These are phyloP conservation scores for Plenodomus tracheiphilus DNA, from an alignment of 2,329 filamentous ascomycete species.

Conservation along the genomic window DNA sequence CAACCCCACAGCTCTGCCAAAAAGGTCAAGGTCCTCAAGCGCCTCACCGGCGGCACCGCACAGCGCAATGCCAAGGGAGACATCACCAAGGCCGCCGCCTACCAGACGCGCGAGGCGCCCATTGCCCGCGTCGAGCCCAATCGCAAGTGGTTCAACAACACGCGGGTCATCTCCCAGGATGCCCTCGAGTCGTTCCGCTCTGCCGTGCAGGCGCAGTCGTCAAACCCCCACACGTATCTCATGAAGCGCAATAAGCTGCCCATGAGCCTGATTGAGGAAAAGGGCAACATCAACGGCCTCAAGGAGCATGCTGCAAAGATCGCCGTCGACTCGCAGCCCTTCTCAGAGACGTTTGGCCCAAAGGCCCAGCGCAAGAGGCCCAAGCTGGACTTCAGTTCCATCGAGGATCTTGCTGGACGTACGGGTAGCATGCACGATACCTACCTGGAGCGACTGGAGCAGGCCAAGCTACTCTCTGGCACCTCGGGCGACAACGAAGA, in stretches of 20 bases:
- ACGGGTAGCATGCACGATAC: constrained; percentile 78
- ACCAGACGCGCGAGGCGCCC: constrained; percentile 80
- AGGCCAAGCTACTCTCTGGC: constrained; percentile 76
- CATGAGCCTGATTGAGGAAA: constrained; percentile 88
- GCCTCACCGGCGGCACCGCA: constrained; percentile 85
- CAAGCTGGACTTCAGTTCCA: constrained; percentile 80
- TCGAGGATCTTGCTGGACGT: constrained; percentile 79
- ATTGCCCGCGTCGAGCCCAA: constrained; percentile 91
- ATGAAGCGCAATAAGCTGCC: constrained; percentile 96
- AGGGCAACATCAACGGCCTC: constrained; percentile 72
- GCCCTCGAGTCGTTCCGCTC: constrained; percentile 84
- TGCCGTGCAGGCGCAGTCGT: constrained; percentile 86
- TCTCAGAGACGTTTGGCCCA: constrained; percentile 86
- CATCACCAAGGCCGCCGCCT: constrained; percentile 81
- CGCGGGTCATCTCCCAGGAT: constrained; percentile 85
- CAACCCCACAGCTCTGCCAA: constrained; percentile 64
- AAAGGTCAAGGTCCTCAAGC: constrained; percentile 85
- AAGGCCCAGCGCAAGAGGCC: constrained; percentile 92
- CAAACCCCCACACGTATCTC: constrained; percentile 91
- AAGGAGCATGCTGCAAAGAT: constrained; percentile 96
- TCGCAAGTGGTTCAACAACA: constrained; percentile 97
- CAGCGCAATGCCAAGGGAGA: constrained; percentile 81
- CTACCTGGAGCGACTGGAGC: constrained; percentile 79
- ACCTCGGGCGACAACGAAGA: constrained; percentile 59
- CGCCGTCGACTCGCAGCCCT: constrained; percentile 83